Base-by-base conservation (phyloP, 257 asterid species). In the Salvia rosmarinus region DNA sequence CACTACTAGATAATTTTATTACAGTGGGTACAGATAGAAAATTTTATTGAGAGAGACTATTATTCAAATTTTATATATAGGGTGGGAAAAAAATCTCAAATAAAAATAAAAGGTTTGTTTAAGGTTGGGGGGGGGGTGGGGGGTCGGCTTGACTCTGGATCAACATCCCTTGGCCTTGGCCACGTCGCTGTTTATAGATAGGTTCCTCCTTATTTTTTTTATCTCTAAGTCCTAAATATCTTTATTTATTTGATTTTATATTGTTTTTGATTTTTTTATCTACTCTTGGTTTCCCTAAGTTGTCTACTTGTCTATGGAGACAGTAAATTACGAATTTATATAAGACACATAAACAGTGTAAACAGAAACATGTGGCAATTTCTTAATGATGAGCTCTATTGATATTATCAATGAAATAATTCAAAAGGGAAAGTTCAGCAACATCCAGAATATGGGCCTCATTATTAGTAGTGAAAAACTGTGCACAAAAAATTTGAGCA, bases 371-470 rank as follows among this genome's bases (percentile, higher is more conserved):
- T 61, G 34, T 51, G 61, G 49, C 11, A 32, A 67, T 49, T 73
- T 72, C 0, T 50, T 55, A 50, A 71, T 71, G 25, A 28, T 14
- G 6, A 30, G 47, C 43, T 47, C 50, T 67, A 42, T 51, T 35
- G 46, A 54, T 43, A 56, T 4, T 37, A 9, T 3, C 28, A 67
- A 46, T 20, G 60, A 42, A 6, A 49, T 35, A 17, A 69, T 17
- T 12, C 23, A 34, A 69, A 64, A 34, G 58, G 60, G 56, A 46
- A 64, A 42, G 61, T 17, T 70, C 17, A 40, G 23, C 64, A 61
- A 46, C 58, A 72, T 68, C 47, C 55, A 73, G 71, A 70, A 74
- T 43, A 81, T 77, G 82, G 76, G 76, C 66, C 54, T 72, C 80
- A 81, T 77, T 64, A 77, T 73, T 60, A 43, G 77, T 60, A 70